phyloP scores from a whole-genome alignment of 495 filamentous ascomycete genomes.

The Penicillium antarcticum region DNA sequence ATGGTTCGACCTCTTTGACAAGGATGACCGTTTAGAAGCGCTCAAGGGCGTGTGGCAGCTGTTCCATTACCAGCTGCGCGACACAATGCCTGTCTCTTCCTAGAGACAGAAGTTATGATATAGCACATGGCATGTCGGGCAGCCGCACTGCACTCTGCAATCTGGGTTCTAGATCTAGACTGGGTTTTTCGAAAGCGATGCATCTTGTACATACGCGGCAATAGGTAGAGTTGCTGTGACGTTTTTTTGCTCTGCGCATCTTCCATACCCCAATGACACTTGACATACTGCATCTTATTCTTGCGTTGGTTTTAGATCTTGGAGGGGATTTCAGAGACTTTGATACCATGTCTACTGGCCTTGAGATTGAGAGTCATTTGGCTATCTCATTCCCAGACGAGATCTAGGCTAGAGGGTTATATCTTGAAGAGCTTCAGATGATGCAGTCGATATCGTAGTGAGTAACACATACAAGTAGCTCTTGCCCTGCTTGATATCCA shows the following conservation, averaged over 20 bases:
- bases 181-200: conserved; percentile 3
- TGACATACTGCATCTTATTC: not conserved
- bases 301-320: no score
- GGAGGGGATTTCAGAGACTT: no score
- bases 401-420: no score
- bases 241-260: not conserved
- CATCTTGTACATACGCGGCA: conserved; percentile 13
- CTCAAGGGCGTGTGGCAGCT: conserved; percentile 73
- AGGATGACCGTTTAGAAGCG: conserved; percentile 64
- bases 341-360: no score
- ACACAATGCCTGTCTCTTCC: conserved; percentile 3
- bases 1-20: conserved; percentile 76
- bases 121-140: no score
- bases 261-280: conserved; percentile 7
- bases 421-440: no score
- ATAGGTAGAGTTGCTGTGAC: not conserved
- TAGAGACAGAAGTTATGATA: not conserved
- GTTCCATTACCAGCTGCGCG: conserved; percentile 67
- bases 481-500: no score
- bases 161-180: not conserved
- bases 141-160: no score
- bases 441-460: no score
- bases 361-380: no score
- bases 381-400: no score
- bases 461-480: no score